A percentile compares a stretch with the other conserved stretches of the same genome.
Conservation (phyloP, 2,329 filamentous ascomycete species). For the Teratosphaeria zuluensis region DNA sequence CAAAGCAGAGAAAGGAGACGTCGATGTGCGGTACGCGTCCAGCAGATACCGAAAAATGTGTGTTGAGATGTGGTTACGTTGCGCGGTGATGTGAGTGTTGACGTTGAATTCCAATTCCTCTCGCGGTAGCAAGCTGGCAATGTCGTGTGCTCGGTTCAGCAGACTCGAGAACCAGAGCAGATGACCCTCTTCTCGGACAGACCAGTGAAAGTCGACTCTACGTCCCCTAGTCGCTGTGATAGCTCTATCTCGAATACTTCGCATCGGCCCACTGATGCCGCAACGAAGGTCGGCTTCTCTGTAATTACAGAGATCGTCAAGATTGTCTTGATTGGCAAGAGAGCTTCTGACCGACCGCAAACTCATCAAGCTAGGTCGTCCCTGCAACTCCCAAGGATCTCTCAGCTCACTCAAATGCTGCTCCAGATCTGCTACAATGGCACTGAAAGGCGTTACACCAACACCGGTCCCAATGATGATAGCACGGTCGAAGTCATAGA, state of each 20-base stretch:
- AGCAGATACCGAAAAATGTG: conserved; percentile 49
- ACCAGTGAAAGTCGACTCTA: conserved; percentile 24
- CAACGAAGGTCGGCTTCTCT: too few relatives aligned
- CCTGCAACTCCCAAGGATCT: conserved; percentile 13
- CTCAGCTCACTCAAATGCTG: conserved; percentile 17
- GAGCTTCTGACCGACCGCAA: background rate
- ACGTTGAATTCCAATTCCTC: conserved; percentile 43
- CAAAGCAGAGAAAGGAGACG: conserved; percentile 43
- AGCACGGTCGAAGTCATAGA: conserved; percentile 48
- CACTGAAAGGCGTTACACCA: conserved; percentile 49
- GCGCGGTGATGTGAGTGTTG: conserved; percentile 48
- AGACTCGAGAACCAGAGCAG: conserved; percentile 50
- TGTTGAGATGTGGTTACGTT: conserved; percentile 42
- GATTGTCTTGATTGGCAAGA: background rate
- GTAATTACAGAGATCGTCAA: too few relatives aligned
- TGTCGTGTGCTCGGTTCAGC: conserved; percentile 39
- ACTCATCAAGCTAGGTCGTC: background rate
- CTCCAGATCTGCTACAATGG: conserved; percentile 47
- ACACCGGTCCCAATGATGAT: conserved; percentile 50
- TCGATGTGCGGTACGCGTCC: conserved; percentile 45
- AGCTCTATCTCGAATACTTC: too few relatives aligned
- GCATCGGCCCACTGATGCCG: too few relatives aligned
- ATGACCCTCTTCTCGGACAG: conserved; percentile 47
- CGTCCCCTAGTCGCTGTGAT: background rate
- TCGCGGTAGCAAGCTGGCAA: conserved; percentile 27